Evolutionary conservation across 1,139 yeast genomes (phyloP).

Genomic region (Ogataea hybrid): DNA sequence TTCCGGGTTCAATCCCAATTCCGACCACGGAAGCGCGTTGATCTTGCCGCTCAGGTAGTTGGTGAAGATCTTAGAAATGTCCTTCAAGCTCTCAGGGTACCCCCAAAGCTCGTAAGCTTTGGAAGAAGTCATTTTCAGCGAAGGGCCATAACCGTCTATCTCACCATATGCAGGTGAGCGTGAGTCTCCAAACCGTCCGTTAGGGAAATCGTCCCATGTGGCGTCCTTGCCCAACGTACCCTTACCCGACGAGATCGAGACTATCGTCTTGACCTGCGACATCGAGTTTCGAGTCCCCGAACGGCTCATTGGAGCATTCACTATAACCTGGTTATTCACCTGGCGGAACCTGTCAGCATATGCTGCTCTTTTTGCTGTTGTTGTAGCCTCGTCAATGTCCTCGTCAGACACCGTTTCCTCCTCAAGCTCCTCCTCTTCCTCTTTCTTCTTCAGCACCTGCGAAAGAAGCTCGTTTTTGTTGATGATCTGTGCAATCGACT

Average conservation of each 20-base stretch:
- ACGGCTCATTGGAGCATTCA: constrained; percentile 26
- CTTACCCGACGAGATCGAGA: constrained; percentile 80
- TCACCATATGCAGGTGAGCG: constrained; percentile 98
- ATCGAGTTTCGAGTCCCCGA: constrained; percentile 19
- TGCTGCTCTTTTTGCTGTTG: constrained; percentile 32
- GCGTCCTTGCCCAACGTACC: constrained; percentile 89
- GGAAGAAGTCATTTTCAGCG: constrained; percentile 70
- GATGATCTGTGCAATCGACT: constrained; percentile 83
- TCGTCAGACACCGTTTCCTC: constrained; percentile 32
- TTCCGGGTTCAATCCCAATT: constrained; percentile 79
- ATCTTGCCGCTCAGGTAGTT: constrained; percentile 74
- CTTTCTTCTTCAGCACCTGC: constrained; percentile 33
- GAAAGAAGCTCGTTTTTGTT: constrained; percentile 53
- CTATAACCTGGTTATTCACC: constrained; percentile 49
- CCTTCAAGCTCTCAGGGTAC: constrained; percentile 60
- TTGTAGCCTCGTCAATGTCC: constrained; percentile 32
- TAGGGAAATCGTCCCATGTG: constrained; percentile 98
- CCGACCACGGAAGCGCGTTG: constrained; percentile 89
- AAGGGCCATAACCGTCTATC: constrained; percentile 95
- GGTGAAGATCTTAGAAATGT: constrained; percentile 66
- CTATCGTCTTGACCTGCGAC: constrained; percentile 52
- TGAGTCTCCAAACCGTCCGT: constrained; percentile 97
- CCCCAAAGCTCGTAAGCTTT: constrained; percentile 84
- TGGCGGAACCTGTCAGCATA: constrained; percentile 37
- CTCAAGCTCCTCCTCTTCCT: constrained; percentile 26